Conservation (phyloP, 2,329 filamentous ascomycete species). For the Eutypa lata region DNA sequence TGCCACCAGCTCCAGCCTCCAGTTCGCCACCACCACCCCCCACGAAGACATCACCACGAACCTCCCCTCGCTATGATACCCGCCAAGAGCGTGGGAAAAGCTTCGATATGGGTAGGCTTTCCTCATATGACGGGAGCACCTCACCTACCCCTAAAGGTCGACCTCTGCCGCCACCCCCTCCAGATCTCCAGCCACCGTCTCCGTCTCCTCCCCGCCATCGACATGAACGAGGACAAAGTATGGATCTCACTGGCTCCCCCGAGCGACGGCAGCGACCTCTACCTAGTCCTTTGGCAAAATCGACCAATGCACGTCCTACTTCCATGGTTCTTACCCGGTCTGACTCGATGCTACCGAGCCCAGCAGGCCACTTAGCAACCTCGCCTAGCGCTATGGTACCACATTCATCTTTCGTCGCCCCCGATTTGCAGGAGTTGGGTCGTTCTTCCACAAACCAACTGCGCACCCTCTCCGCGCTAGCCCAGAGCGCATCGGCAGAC, state of each 20-base stretch:
- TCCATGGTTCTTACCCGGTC: slow-evolving; percentile 60
- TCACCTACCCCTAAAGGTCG: slow-evolving; percentile 40
- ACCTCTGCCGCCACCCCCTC: neutral
- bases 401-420: slow-evolving; percentile 53
- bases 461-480: slow-evolving; percentile 79
- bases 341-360: slow-evolving; percentile 44
- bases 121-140: slow-evolving; percentile 41
- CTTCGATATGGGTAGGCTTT: slow-evolving; percentile 57
- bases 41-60: slow-evolving; percentile 21
- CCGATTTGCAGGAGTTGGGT: slow-evolving; percentile 78
- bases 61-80: slow-evolving; percentile 36
- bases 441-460: slow-evolving; percentile 89
- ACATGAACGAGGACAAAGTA: neutral
- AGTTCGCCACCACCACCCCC: slow-evolving; percentile 30
- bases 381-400: slow-evolving; percentile 32
- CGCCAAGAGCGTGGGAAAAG: slow-evolving; percentile 60
- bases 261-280: slow-evolving; percentile 6
- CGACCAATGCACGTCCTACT: slow-evolving; percentile 44
- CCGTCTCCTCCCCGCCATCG: neutral
- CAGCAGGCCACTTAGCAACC: slow-evolving; percentile 28
- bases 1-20: slow-evolving; percentile 61
- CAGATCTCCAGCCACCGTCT: neutral
- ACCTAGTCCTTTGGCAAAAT: slow-evolving; percentile 15
- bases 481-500: slow-evolving; percentile 69
- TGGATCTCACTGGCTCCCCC: neutral